Percentiles rank a stretch among this genome's conserved stretches.
These are phyloP conservation scores for Lasiodiplodia sp. DNA, from an alignment of 2,329 filamentous ascomycete genomes.

Conservation along the genomic window DNA sequence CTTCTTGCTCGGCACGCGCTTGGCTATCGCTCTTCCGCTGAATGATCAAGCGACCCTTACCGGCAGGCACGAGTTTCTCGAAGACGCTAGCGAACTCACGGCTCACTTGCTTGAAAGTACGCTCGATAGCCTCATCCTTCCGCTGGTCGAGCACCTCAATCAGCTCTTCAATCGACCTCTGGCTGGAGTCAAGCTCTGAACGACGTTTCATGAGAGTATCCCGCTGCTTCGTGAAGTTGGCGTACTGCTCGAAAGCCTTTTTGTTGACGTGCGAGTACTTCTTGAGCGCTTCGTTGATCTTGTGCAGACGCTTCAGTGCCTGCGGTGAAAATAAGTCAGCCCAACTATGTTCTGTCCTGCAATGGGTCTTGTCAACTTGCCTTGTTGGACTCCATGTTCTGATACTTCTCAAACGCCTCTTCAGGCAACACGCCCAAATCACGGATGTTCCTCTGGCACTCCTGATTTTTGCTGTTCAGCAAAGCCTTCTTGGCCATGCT, in stretches of 20 bases:
- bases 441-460: constrained; percentile 87
- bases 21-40: constrained; percentile 85
- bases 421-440: constrained; percentile 93
- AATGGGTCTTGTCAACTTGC: constrained; percentile 40
- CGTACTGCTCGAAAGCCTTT: constrained; percentile 99
- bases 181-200: constrained; percentile 84
- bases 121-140: constrained; percentile 97
- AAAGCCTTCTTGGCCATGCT: constrained; percentile 87
- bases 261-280: constrained; percentile 99
- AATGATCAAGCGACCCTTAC: constrained; percentile 89
- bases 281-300: constrained; percentile 90
- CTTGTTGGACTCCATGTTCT: constrained; percentile 78
- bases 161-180: constrained; percentile 87
- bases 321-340: constrained; percentile 5
- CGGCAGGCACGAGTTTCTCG: constrained; percentile 91
- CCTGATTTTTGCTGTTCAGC: constrained; percentile 76
- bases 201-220: constrained; percentile 85
- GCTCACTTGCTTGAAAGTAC: constrained; percentile 97
- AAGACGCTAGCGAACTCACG: constrained; percentile 93
- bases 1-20: constrained; percentile 66
- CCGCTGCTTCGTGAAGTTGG: constrained; percentile 92
- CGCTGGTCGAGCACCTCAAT: constrained; percentile 91
- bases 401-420: constrained; percentile 91
- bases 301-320: constrained; percentile 74
- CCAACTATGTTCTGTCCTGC: constrained; percentile 33